A percentile compares a stretch with the other conserved stretches of the same genome.
These are phyloP conservation scores for Boletus rubropictus DNA, from an alignment of 768 basidiomycete genomes.

Conservation along the genomic window DNA sequence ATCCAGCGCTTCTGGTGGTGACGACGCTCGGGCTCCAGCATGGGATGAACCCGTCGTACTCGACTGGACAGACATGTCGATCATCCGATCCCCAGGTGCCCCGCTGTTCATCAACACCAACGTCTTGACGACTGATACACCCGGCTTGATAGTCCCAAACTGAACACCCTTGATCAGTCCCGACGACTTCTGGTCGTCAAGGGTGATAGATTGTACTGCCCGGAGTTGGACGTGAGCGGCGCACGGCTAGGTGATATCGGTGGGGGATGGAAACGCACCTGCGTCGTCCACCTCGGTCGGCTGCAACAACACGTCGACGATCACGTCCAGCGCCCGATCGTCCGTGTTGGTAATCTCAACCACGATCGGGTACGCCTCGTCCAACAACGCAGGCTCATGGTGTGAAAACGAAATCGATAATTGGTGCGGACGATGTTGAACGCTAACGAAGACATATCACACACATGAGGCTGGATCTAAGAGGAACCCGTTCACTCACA, in stretches of 20 bases:
- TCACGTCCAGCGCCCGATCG: slow-evolving; percentile 58
- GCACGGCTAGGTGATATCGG: neutral
- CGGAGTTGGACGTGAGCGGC: neutral
- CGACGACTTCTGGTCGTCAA: slow-evolving; percentile 61
- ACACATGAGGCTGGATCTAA: neutral
- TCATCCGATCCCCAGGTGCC: slow-evolving; percentile 58
- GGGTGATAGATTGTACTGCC: slow-evolving; percentile 55
- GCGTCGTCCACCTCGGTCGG: slow-evolving; percentile 73
- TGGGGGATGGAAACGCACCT: slow-evolving; percentile 37
- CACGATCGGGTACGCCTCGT: slow-evolving; percentile 72
- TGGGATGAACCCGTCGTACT: slow-evolving; percentile 23
- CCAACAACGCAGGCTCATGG: slow-evolving; percentile 65
- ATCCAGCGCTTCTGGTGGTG: slow-evolving; percentile 3
- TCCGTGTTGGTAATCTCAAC: slow-evolving; percentile 71
- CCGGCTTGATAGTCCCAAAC: slow-evolving; percentile 60
- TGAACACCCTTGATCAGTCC: slow-evolving; percentile 68
- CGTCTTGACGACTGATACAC: slow-evolving; percentile 52
- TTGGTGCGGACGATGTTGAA: slow-evolving; percentile 57
- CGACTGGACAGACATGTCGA: slow-evolving; percentile 81
- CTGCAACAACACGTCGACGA: slow-evolving; percentile 72
- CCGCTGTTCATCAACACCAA: slow-evolving; percentile 59
- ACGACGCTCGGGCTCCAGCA: neutral
- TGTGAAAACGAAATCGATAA: slow-evolving; percentile 54
- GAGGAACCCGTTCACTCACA: slow-evolving; percentile 34
- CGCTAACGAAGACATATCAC: slow-evolving; percentile 33